Evolutionary conservation across 805 yeast species (phyloP).

Genomic region (Wickerhamiella brachini): DNA sequence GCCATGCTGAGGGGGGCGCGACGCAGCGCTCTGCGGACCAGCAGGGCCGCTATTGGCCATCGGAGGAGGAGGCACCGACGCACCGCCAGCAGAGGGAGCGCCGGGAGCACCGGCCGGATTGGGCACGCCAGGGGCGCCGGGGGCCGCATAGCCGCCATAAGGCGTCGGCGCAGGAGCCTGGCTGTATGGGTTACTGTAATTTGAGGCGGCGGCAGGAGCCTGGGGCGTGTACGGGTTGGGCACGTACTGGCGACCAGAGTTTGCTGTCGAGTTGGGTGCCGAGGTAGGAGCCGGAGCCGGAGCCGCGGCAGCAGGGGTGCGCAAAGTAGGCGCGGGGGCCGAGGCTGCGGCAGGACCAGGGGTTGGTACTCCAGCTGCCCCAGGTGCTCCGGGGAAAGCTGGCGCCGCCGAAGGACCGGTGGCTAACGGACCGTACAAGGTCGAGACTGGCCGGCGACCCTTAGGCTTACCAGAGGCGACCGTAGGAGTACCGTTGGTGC

Average conservation of each 20-base stretch:
- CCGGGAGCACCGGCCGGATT: neutral
- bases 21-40: conserved; percentile 3
- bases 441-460: conserved; percentile 1
- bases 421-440: neutral
- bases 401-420: conserved; percentile 8
- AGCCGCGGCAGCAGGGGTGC: too few species aligned
- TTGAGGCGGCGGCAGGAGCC: conserved; percentile 12
- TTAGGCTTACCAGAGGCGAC: neutral
- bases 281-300: conserved; percentile 10
- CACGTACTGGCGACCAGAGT: conserved; percentile 15
- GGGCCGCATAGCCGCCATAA: conserved; percentile 9
- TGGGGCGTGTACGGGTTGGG: conserved; percentile 24
- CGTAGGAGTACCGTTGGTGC: neutral
- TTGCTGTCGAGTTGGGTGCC: conserved; percentile 18
- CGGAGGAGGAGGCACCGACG: conserved; percentile 4
- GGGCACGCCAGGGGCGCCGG: conserved; percentile 11
- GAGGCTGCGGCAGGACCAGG: neutral
- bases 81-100: too few species aligned
- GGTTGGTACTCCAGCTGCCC: too few species aligned
- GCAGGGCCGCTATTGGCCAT: neutral
- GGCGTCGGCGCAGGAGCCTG: conserved; percentile 10
- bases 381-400: conserved; percentile 9
- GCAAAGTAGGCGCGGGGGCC: conserved; percentile 10
- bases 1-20: conserved; percentile 10
- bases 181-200: conserved; percentile 17